Percentiles rank a stretch among this genome's conserved stretches.
These are phyloP conservation scores for Kodamaea arcana DNA, from an alignment of 1,139 yeast genomes.

Conservation along the genomic window DNA sequence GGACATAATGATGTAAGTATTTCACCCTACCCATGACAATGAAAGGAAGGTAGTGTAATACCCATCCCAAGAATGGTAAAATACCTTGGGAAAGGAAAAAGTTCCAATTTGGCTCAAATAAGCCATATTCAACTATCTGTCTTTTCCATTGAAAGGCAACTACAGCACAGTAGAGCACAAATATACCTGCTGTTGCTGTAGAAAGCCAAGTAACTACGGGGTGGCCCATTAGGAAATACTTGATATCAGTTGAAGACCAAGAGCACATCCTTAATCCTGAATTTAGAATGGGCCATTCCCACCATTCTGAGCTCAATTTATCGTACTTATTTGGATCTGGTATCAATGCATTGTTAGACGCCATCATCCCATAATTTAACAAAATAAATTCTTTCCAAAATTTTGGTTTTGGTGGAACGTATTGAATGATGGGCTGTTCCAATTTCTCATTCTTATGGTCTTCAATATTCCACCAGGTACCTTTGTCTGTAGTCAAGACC, in stretches of 20 bases:
- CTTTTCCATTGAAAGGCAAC: conserved; percentile 29
- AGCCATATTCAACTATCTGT: conserved; percentile 18
- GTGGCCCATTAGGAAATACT: conserved; percentile 63
- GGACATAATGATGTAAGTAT: conserved; percentile 34
- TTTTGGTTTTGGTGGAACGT: conserved; percentile 60
- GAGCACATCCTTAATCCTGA: conserved; percentile 68
- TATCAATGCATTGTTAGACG: conserved; percentile 69
- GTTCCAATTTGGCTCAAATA: conserved; percentile 22
- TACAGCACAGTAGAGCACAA: conserved; percentile 18
- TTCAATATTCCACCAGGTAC: conserved; percentile 81
- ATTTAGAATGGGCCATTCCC: conserved; percentile 75
- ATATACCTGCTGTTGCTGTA: conserved; percentile 21
- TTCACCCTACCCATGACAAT: conserved; percentile 33
- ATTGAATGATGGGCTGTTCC: conserved; percentile 33
- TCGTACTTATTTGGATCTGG: conserved; percentile 72
- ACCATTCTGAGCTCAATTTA: conserved; percentile 62
- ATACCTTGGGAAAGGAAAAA: conserved; percentile 25
- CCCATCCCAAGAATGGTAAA: conserved; percentile 30
- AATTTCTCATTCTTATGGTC: conserved; percentile 52
- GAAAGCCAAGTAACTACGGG: conserved; percentile 67
- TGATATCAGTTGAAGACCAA: conserved; percentile 49
- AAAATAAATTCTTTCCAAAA: conserved; percentile 70
- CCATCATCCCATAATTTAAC: conserved; percentile 73
- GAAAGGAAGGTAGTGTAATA: conserved; percentile 30
- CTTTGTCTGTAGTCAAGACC: conserved; percentile 50